Evolutionary conservation across 2,329 filamentous ascomycete species (phyloP), one percentile per base, ranked within the genome.

Genomic region (Colletotrichum noveboracense): DNA sequence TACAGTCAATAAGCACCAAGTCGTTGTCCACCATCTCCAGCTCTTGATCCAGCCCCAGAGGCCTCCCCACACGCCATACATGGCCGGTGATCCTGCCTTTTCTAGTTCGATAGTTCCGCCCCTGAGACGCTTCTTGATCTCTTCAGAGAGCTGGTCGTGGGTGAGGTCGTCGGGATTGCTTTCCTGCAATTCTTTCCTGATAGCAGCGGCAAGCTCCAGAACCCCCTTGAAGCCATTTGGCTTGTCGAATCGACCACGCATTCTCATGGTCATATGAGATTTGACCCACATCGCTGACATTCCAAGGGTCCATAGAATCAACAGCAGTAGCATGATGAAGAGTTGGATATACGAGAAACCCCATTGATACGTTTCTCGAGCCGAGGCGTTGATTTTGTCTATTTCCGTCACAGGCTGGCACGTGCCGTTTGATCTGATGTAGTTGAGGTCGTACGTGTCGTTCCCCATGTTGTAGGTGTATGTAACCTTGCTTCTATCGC

Each of bases 271-370:
- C 64, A 76, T 28, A 12, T 67, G 77, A 6, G 78, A 76, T 56
- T 77, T 76, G 16, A 79, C 62, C 76, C 79, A 80, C 43, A 81
- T 68, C 1, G 76, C 43, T 7, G 55, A 78, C 24, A 77, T 76
- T 8, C 80, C 79, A 32, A 78, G 38, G 1, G 77, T 79, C 79
- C 79, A 82, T 9, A 79, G 55, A 13, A 62, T 21, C 2, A 80
- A 62, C 7, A 75, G 26, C 2, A 75, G 13, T 2, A 79, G 6
- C 6, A 74, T 48, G 12, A 79, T 61, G 34, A 79, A 78, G 3
- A 78, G 56, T 60, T 81, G 80, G 52, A 81, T 62, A 24, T 76
- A 81, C 3, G 80, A 81, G 65, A 81, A 81, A 3, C 80, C 80
- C 80, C 80, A 82, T 58, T 79, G 77, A 34, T 79, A 81, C 21